These are phyloP conservation scores for Yamadazyma dushanensis DNA, from an alignment of 1,139 yeast genomes.

Conservation along the genomic window DNA sequence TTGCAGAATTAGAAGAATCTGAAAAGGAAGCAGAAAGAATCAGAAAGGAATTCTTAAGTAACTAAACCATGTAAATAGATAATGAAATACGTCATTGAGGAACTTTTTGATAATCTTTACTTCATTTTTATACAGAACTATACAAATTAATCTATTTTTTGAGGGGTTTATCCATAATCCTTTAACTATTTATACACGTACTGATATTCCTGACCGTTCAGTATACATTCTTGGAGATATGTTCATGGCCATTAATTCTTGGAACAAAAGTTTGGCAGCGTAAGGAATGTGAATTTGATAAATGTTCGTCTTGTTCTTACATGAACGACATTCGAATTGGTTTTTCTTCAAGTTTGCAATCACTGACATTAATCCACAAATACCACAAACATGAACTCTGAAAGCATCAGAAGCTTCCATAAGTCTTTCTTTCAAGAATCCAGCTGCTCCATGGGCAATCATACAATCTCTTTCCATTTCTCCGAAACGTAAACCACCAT, in stretches of 20 bases:
- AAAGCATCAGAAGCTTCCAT: constrained; percentile 99
- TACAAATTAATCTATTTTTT: constrained; percentile 6
- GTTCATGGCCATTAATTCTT: constrained; percentile 98
- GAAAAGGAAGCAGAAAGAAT: constrained; percentile 35
- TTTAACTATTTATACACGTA: constrained; percentile 31
- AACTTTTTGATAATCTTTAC: constrained; percentile 1
- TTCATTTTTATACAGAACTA: constrained; percentile 12
- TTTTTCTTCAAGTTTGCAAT: constrained; percentile 96
- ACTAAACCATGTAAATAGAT: constrained; percentile 18
- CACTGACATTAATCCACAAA: constrained; percentile 96
- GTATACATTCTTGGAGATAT: constrained; percentile 85
- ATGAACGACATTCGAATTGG: constrained; percentile 97
- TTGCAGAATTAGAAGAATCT: constrained; percentile 37
- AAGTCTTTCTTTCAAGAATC: constrained; percentile 92
- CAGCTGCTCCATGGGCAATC: constrained; percentile 99
- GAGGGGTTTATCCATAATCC: neutral
- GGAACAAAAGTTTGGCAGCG: constrained; percentile 95
- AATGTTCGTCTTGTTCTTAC: constrained; percentile 97
- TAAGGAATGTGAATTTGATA: constrained; percentile 97
- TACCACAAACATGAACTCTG: constrained; percentile 96
- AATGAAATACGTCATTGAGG: neutral
- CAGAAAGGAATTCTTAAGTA: constrained; percentile 35
- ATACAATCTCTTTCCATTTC: constrained; percentile 99
- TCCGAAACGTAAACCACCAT: constrained; percentile 99
- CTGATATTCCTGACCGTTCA: constrained; percentile 50